Evolutionary conservation across 768 basidiomycete species (phyloP).

Genomic region (Pholiota conissans): DNA sequence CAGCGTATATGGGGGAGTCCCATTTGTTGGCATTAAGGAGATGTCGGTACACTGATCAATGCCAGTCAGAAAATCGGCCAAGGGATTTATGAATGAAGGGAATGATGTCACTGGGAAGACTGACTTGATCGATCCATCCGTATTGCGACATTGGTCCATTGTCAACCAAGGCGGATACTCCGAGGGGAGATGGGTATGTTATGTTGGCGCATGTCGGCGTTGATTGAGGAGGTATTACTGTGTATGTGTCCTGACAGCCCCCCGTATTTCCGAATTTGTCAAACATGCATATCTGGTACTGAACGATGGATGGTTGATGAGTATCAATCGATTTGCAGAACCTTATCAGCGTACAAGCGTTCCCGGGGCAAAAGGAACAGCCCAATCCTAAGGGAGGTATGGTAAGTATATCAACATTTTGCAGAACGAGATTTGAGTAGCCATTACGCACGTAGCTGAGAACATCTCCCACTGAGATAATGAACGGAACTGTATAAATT

Average conservation of each 20-base stretch:
- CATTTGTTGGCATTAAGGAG: constrained; percentile 50
- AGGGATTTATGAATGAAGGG: too few species aligned
- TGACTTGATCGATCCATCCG: constrained; percentile 59
- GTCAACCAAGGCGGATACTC: constrained; percentile 41
- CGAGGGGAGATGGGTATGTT: constrained; percentile 44
- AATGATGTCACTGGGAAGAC: too few species aligned
- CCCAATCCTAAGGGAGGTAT: constrained; percentile 44
- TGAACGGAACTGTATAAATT: constrained; percentile 49
- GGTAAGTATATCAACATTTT: not conserved
- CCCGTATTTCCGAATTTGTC: constrained; percentile 58
- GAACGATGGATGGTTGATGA: constrained; percentile 1
- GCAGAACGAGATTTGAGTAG: not conserved
- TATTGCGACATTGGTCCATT: constrained; percentile 56
- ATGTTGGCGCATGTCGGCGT: constrained; percentile 51
- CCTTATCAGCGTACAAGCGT: constrained; percentile 41
- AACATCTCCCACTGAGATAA: constrained; percentile 47
- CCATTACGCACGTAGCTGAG: constrained; percentile 50
- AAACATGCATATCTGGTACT: constrained; percentile 74
- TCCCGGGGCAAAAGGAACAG: constrained; percentile 58
- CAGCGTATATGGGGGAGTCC: constrained; percentile 58
- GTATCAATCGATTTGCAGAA: not conserved
- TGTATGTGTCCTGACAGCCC: constrained; percentile 60
- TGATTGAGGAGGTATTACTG: constrained; percentile 46
- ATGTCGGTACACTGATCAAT: constrained; percentile 55
- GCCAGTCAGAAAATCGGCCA: not conserved